Base-by-base conservation (phyloP, 2,329 filamentous ascomycete species). In the Exophiala bonariae region DNA sequence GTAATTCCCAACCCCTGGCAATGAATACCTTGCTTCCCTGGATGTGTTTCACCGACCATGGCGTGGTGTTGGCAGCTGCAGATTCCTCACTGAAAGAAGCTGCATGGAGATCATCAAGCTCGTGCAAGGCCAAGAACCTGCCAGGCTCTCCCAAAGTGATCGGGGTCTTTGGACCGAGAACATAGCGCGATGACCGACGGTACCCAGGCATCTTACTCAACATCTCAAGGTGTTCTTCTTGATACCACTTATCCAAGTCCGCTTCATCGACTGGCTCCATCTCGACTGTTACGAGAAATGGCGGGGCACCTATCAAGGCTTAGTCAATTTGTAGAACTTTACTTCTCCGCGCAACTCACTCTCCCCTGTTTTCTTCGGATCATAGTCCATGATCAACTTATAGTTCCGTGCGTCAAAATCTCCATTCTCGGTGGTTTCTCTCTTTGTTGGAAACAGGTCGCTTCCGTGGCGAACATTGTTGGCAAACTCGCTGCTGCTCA, bases 191-290 rank as follows among this genome's bases (percentile, higher is more conserved):
- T 66, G 85, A 90, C 30, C 89, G 81, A 49, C 87, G 69, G 87
- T 89, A 95, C 3, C 89, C 89, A 0, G 87, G 85, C 0, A 91
- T 78, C 60, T 85, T 85, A 52, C 83, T 73, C 48, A 95, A 64
- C 77, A 90, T 78, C 2, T 77, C 74, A 16, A 85, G 75, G 63
- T 93, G 87, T 64, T 93, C 87, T 52, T 90, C 81, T 22, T 78
- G 70, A 61, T 87, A 86, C 87, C 87, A 95, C 62, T 76, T 81
- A 45, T 76, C 68, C 44, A 84, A 74, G 35, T 85, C 76, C 17
- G 79, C 76, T 17, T 77, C 73, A 19, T 72, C 70, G 1, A 80
- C 79, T 1, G 77, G 73, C n/a, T 79, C 73, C 13, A 85, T 67
- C 1, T 71, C 75, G 5, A 87, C 71, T 38, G 80, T 78, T 2